Base-by-base conservation (phyloP, 2,329 filamentous ascomycete species). In the Clarireedia hainanense region DNA sequence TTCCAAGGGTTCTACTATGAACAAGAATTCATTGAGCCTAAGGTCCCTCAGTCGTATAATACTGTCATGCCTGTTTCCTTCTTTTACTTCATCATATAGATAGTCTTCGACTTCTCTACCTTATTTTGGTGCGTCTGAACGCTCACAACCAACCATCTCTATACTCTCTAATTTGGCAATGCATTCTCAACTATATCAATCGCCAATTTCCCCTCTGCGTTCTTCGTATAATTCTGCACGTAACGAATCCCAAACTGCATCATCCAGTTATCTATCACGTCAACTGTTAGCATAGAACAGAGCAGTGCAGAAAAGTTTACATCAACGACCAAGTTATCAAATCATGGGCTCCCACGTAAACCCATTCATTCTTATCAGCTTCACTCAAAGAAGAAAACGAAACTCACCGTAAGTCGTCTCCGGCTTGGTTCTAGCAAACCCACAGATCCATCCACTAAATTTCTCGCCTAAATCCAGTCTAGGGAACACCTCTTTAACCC, bases 401-500 rank as follows among this genome's bases (percentile, higher is more conserved):
- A 45, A 48, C 34, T 46, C 36, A 58, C 52, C 52, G 46, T 49
- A 58, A 40, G 48, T 52, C 46, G 48, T 58, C 10, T 30, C 52
- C 12, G 50, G 55, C 27, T 54, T 57, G 24, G 30, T 49, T 39
- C 30, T 57, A 34, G 46, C 55, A 54, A 57, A 50, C 23, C 55
- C 55, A 39, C 55, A 57, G 10, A 37, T 14, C 45, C 52, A 43
- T 30, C 39, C 50, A 4, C 23, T n/a, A 47, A 54, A 51, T 30
- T 30, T 40, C 37, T 24, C 2, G 63, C 65, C 59, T 62, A 73
- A 61, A 17, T 68, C 65, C 7, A 67, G 55, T 12, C 71, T 61
- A 12, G 72, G 72, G 47, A 66, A 69, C 50, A 61, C 69, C n/a
- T 58, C 57, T 23, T 65, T 59, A 27, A 72, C 60, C 23, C 52